phyloP scores from a whole-genome alignment of 2,329 filamentous ascomycete species.

The Arthrocladium fulminans region DNA sequence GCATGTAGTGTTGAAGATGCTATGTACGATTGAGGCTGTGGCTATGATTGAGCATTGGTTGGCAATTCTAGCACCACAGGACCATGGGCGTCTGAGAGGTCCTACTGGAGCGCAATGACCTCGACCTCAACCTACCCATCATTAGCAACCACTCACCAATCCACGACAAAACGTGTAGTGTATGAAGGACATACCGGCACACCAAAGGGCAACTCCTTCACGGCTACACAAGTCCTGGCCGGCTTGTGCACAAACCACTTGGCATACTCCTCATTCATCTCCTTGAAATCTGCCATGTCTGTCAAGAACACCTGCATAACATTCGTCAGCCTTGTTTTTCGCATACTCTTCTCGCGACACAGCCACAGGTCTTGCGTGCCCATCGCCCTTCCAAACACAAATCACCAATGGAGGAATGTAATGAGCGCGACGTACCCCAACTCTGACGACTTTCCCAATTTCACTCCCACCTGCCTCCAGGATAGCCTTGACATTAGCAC shows the following conservation, averaged over 20 bases:
- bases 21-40: too few species aligned
- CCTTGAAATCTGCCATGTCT: slow-evolving; percentile 80
- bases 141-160: not conserved
- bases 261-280: slow-evolving; percentile 66
- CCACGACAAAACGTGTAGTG: not conserved
- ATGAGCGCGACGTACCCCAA: slow-evolving; percentile 47
- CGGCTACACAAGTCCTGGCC: slow-evolving; percentile 54
- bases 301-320: slow-evolving; percentile 78
- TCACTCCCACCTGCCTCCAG: slow-evolving; percentile 71
- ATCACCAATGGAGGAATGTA: slow-evolving; percentile 10
- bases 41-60: too few species aligned
- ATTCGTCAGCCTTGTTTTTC: too few species aligned
- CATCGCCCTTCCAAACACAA: not conserved
- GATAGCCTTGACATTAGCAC: slow-evolving; percentile 74
- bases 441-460: slow-evolving; percentile 77
- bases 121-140: slow-evolving; percentile 50
- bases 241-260: slow-evolving; percentile 61
- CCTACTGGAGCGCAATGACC: slow-evolving; percentile 49
- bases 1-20: too few species aligned
- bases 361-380: too few species aligned
- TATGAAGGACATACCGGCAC: slow-evolving; percentile 39
- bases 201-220: slow-evolving; percentile 54
- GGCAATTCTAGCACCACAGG: too few species aligned
- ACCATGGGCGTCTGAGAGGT: too few species aligned
- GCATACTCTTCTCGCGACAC: too few species aligned